Evolutionary conservation across 148 eudicot genomes (phyloP).

Genomic region (Rhododendron henanense): DNA sequence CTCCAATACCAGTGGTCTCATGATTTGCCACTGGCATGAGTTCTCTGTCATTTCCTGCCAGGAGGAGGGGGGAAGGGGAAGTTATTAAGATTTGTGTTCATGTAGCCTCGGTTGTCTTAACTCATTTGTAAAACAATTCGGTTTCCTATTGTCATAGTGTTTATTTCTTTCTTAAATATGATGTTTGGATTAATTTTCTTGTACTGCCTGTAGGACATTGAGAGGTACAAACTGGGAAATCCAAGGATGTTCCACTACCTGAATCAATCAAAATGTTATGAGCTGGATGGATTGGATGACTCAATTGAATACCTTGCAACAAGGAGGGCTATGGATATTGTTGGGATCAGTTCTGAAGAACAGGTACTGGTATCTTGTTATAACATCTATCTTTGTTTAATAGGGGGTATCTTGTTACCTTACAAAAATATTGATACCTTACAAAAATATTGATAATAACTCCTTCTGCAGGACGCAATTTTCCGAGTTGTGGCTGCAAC

Average conservation of each 20-base stretch:
- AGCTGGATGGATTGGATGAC: constrained; percentile 70
- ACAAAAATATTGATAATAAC: background rate
- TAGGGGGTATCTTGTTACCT: background rate
- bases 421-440: background rate
- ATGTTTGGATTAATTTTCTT: background rate
- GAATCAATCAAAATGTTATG: constrained; percentile 80
- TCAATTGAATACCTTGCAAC: constrained; percentile 77
- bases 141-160: background rate
- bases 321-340: constrained; percentile 87
- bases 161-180: background rate
- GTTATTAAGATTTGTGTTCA: background rate
- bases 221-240: constrained; percentile 70
- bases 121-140: background rate
- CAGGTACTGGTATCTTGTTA: constrained; percentile 44
- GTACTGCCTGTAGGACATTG: constrained; percentile 41
- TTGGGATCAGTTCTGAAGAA: constrained; percentile 77
- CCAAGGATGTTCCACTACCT: constrained; percentile 80
- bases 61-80: background rate
- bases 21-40: background rate
- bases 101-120: background rate
- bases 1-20: background rate
- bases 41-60: background rate
- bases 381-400: background rate
- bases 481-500: constrained; percentile 93
- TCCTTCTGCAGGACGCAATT: constrained; percentile 68